These are phyloP conservation scores for Rehmannia glutinosa DNA, from an alignment of 257 asterid genomes.

Conservation along the genomic window DNA sequence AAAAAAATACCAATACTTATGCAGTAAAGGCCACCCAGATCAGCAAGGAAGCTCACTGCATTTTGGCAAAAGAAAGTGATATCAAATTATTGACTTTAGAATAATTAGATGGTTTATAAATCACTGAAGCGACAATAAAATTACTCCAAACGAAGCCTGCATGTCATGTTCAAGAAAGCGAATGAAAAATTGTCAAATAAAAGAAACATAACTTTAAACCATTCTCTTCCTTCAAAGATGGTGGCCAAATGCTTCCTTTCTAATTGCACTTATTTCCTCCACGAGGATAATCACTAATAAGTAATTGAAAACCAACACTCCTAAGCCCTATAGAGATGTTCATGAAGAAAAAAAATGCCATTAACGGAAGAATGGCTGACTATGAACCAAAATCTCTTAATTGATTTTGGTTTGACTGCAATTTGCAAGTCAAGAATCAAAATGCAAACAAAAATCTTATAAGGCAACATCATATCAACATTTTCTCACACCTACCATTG, in stretches of 20 bases:
- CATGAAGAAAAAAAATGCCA: no score
- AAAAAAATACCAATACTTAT: slow-evolving; percentile 79
- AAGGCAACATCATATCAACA: neutral
- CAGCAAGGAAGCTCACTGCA: slow-evolving; percentile 99
- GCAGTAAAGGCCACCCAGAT: slow-evolving; percentile 96
- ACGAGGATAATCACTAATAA: neutral
- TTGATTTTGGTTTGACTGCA: no score
- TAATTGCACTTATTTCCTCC: neutral
- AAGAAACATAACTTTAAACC: neutral
- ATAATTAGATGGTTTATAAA: neutral
- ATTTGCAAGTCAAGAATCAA: neutral
- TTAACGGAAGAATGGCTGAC: no score
- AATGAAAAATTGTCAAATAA: neutral
- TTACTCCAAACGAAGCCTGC: slow-evolving; percentile 3
- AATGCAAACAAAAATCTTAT: neutral
- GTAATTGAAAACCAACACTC: no score
- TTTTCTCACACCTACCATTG: neutral
- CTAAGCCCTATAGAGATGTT: no score
- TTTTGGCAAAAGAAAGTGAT: slow-evolving; percentile 40
- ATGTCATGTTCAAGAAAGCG: slow-evolving; percentile 7
- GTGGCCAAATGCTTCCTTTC: neutral
- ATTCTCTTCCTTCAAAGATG: neutral
- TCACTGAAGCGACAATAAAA: slow-evolving; percentile 12
- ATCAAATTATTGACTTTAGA: slow-evolving; percentile 25
- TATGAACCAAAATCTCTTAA: neutral